These are phyloP conservation scores for Fusarium cyanostomum DNA, from an alignment of 2,329 filamentous ascomycete species.

Conservation along the genomic window DNA sequence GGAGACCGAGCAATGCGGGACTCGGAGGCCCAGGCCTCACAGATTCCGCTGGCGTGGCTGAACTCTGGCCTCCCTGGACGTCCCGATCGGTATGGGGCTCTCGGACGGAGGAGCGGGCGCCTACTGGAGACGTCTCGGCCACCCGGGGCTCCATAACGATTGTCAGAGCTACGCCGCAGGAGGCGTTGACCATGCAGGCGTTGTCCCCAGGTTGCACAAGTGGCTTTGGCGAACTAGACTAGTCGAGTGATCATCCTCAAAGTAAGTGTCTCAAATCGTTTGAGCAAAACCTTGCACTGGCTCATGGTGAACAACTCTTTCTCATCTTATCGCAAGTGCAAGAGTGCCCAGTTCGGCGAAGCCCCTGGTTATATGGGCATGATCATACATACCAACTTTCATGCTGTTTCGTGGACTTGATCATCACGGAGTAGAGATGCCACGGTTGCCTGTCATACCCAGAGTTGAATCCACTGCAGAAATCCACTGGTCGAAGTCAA, in stretches of 20 bases:
- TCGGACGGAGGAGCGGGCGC: slow-evolving; percentile 43
- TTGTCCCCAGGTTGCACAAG: slow-evolving; percentile 20
- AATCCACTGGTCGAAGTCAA: not conserved
- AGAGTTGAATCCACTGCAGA: not conserved
- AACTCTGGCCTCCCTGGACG: slow-evolving; percentile 40
- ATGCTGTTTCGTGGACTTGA: not conserved
- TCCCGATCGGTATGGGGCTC: slow-evolving; percentile 44
- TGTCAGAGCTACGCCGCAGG: slow-evolving; percentile 36
- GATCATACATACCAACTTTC: not conserved
- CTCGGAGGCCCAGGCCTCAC: slow-evolving; percentile 33
- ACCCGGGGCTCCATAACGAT: slow-evolving; percentile 35
- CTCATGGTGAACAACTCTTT: not conserved
- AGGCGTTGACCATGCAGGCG: slow-evolving; percentile 26
- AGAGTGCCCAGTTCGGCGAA: not conserved
- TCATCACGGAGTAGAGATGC: not conserved
- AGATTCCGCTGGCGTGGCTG: slow-evolving; percentile 38
- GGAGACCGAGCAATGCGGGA: slow-evolving; percentile 26
- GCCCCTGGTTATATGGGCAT: not conserved
- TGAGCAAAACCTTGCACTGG: slow-evolving; percentile 17
- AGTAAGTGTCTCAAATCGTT: slow-evolving; percentile 38
- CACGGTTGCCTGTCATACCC: not conserved
- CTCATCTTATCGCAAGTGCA: not conserved
- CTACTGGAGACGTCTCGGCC: slow-evolving; percentile 35
- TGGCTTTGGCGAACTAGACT: slow-evolving; percentile 9
- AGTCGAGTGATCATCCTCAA: slow-evolving; percentile 33